A percentile compares a stretch with the other conserved stretches of the same genome.
Evolutionary conservation across 2,329 filamentous ascomycete species (phyloP).

Genomic region (Intubia oerlemansii): DNA sequence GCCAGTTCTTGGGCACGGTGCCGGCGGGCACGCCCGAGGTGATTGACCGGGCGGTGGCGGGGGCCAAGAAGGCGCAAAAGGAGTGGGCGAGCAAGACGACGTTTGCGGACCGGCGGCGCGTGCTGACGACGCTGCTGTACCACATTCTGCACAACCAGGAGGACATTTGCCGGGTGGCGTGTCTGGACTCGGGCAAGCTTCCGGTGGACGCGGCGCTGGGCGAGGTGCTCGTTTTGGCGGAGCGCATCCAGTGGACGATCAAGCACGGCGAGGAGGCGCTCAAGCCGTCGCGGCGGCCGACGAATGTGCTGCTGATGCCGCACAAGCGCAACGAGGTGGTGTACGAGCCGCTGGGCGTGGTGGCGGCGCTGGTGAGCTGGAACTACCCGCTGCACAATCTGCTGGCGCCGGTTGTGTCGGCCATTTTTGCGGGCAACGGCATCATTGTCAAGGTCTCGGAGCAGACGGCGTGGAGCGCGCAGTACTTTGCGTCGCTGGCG

Average conservation of each 20-base stretch:
- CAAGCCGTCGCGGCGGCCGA: constrained; percentile 49
- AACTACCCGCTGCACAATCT: constrained; percentile 97
- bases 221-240: constrained; percentile 80
- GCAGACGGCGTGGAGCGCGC: constrained; percentile 80
- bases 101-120: constrained; percentile 55
- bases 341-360: constrained; percentile 84
- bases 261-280: constrained; percentile 72
- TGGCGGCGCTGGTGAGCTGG: constrained; percentile 87
- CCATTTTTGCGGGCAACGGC: constrained; percentile 77
- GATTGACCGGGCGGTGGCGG: constrained; percentile 59
- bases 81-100: constrained; percentile 57
- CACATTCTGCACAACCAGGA: constrained; percentile 79
- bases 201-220: constrained; percentile 85
- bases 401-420: constrained; percentile 73
- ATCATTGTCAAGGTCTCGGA: constrained; percentile 90
- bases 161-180: constrained; percentile 64
- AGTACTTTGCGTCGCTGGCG: constrained; percentile 62
- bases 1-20: constrained; percentile 57
- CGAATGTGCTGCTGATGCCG: constrained; percentile 67
- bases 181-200: constrained; percentile 88
- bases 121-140: constrained; percentile 62
- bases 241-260: constrained; percentile 91
- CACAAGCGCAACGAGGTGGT: constrained; percentile 84
- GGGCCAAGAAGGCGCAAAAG: constrained; percentile 52
- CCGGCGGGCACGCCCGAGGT: constrained; percentile 55